Base-by-base conservation (phyloP, 805 yeast genomes). In the Jamesozyma hellenica region DNA sequence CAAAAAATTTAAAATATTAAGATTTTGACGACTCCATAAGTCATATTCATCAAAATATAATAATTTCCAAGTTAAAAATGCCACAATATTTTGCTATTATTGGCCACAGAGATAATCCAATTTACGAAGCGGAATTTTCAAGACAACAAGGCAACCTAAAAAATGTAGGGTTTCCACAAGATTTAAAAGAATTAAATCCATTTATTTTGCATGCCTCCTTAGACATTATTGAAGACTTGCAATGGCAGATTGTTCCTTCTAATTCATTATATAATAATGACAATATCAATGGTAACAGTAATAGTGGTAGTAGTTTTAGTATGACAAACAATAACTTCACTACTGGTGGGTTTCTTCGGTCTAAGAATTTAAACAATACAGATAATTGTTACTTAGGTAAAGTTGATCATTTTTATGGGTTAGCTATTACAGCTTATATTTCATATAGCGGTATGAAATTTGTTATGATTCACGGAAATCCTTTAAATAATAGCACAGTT, bases 41-140 rank as follows among this genome's bases (percentile, higher is more conserved):
- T n/a, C n/a, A n/a, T n/a, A n/a, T n/a, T n/a, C n/a, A n/a, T n/a
- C n/a, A n/a, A n/a, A n/a, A n/a, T n/a, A n/a, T n/a, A n/a, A n/a
- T n/a, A n/a, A n/a, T n/a, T n/a, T n/a, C n/a, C n/a, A n/a, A n/a
- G n/a, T 8, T 25, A 25, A 9, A 25, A 25, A 77, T 82, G 79
- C 82, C 94, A n/a, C 84, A 80, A 63, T 88, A 87, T 60, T 77
- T 92, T 53, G 82, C 94, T 4, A 80, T 92, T 35, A 75, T 92
- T 32, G 96, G 96, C 14, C 80, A 88, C 1, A 72, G 74, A 28
- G 97, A 92, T 58, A 74, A 74, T 45, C 95, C 96, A 0, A 55
- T 92, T 2, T 92, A 87, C 51, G 96, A 88, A 55, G 70, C 86
- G 7, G 95, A 87, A 53, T 79, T 88, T 28, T 43, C 46, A 17